phyloP scores from a whole-genome alignment of 768 basidiomycete species.

The Mycena olivaceomarginata region DNA sequence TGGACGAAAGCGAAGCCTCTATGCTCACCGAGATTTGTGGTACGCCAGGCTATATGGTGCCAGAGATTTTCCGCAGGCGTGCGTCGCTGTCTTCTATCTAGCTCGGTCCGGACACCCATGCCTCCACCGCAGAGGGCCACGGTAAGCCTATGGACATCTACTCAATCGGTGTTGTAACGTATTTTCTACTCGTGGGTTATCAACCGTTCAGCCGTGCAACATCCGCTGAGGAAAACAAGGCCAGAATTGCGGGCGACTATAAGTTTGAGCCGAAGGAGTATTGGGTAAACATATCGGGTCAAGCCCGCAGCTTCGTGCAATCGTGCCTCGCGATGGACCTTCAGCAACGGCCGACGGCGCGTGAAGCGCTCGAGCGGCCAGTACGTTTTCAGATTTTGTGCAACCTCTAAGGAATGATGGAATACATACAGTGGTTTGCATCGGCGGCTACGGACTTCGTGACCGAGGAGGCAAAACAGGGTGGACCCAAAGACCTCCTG shows the following conservation, averaged over 20 bases:
- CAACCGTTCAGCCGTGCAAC: background rate
- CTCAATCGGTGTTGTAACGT: background rate
- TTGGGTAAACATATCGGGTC: background rate
- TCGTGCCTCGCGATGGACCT: background rate
- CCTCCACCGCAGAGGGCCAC: background rate
- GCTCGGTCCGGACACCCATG: background rate
- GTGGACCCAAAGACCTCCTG: slow-evolving; percentile 22
- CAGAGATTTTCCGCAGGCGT: background rate
- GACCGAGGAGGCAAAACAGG: slow-evolving; percentile 17
- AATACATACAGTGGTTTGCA: slow-evolving; percentile 21
- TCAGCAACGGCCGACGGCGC: background rate
- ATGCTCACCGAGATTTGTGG: background rate
- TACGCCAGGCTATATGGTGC: too few species aligned
- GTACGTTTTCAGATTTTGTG: slow-evolving; percentile 18
- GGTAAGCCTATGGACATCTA: background rate
- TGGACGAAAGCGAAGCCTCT: background rate
- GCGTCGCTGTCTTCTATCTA: background rate
- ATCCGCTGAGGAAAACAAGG: background rate
- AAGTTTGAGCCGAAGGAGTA: background rate
- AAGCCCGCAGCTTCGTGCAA: background rate
- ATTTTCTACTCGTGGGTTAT: background rate
- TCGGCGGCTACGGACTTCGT: slow-evolving; percentile 14
- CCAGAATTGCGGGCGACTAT: slow-evolving; percentile 1
- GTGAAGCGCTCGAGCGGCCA: background rate
- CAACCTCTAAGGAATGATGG: slow-evolving; percentile 5